Percentiles rank a stretch among this genome's conserved stretches.
Conservation (phyloP, 768 basidiomycete species). For the Naganishia kalamii region DNA sequence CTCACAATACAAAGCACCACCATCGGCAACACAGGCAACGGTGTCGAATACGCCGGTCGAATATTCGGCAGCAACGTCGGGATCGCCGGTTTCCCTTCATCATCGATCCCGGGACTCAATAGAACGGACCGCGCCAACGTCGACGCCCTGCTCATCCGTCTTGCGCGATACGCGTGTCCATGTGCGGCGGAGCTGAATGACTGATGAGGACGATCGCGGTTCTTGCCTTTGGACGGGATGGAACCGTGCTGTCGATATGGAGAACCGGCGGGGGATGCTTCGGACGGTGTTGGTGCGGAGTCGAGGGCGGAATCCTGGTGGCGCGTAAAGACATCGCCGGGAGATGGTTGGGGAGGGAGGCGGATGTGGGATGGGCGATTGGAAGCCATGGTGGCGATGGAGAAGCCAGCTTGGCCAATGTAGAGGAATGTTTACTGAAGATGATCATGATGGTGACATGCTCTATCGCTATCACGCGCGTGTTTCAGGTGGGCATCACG, state of each 20-base stretch:
- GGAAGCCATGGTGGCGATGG: not conserved
- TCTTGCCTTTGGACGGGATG: not conserved
- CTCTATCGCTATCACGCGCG: too few species aligned
- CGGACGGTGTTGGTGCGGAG: slow-evolving; percentile 16
- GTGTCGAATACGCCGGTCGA: slow-evolving; percentile 54
- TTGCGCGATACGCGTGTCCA: not conserved
- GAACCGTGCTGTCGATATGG: not conserved
- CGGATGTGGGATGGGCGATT: slow-evolving; percentile 17
- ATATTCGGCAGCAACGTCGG: slow-evolving; percentile 43
- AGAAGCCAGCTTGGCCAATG: too few species aligned
- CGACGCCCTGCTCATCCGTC: slow-evolving; percentile 1
- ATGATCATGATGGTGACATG: too few species aligned
- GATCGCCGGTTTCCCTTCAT: slow-evolving; percentile 25
- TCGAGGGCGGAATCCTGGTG: slow-evolving; percentile 13
- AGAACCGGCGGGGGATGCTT: slow-evolving; percentile 6
- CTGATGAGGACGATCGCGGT: too few species aligned
- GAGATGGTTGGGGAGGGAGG: slow-evolving; percentile 19
- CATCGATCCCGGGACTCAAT: not conserved
- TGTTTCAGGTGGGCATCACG: too few species aligned
- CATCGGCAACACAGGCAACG: slow-evolving; percentile 80
- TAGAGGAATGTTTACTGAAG: too few species aligned
- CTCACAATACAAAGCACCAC: slow-evolving; percentile 82
- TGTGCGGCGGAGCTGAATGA: too few species aligned
- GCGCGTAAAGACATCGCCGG: slow-evolving; percentile 19
- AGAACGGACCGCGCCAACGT: not conserved